A percentile compares a stretch with the other conserved stretches of the same genome.
Evolutionary conservation across 345 rosid species (phyloP).

Genomic region (Eucalyptus coolabah): DNA sequence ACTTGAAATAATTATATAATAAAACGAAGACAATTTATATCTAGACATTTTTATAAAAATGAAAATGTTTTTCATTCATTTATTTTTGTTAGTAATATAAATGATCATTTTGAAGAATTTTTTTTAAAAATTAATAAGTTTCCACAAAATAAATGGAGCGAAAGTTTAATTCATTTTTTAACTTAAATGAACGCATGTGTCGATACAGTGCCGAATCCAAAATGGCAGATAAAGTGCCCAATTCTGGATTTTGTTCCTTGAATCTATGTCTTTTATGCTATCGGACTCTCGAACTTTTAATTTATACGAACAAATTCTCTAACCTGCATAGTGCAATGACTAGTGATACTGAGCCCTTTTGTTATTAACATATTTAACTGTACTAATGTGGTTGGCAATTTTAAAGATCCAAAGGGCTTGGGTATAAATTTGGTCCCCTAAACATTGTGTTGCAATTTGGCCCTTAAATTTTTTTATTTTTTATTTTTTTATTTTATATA

Average conservation of each 20-base stretch:
- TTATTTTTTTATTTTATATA: not conserved
- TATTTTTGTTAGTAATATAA: not conserved
- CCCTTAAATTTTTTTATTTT: accelerated
- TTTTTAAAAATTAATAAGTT: not conserved
- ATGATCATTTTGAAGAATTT: accelerated
- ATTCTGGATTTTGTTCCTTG: not conserved
- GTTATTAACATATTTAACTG: not conserved
- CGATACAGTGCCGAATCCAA: not conserved
- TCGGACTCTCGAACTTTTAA: not conserved
- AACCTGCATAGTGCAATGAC: not conserved
- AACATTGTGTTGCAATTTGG: not conserved
- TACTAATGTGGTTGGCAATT: not conserved
- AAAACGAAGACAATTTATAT: not conserved
- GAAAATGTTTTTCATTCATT: not conserved
- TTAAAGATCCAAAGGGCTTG: not conserved
- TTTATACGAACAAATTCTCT: not conserved
- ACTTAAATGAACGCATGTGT: not conserved
- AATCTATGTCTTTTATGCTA: not conserved
- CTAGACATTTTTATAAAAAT: accelerated
- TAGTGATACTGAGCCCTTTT: not conserved
- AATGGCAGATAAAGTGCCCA: not conserved
- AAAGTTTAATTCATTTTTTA: not conserved
- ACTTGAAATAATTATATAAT: not conserved
- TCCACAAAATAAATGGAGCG: accelerated
- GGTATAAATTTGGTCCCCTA: not conserved